Percentiles rank a stretch among this genome's conserved stretches.
These are phyloP conservation scores for Aspergillus sp. DNA, from an alignment of 2,329 filamentous ascomycete genomes.

Conservation along the genomic window DNA sequence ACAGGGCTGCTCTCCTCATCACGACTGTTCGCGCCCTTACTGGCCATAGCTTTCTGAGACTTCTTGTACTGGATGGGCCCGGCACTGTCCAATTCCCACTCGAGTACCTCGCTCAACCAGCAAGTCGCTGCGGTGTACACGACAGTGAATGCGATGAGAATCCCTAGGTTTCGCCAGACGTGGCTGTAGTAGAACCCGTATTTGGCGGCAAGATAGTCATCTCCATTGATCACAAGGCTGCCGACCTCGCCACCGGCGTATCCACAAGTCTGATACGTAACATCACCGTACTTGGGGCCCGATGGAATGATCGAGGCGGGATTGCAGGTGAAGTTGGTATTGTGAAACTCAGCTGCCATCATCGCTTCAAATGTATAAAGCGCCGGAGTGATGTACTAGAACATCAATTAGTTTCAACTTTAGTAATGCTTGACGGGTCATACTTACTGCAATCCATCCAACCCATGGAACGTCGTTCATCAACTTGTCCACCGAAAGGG, in stretches of 20 bases:
- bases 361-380: slow-evolving; percentile 55
- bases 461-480: slow-evolving; percentile 52
- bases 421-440: background rate
- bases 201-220: slow-evolving; percentile 42
- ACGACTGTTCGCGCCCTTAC: slow-evolving; percentile 4
- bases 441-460: slow-evolving; percentile 42
- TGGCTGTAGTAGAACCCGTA: slow-evolving; percentile 45
- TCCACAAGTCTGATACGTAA: slow-evolving; percentile 49
- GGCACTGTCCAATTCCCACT: slow-evolving; percentile 49
- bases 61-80: slow-evolving; percentile 59
- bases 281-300: slow-evolving; percentile 41
- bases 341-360: slow-evolving; percentile 53
- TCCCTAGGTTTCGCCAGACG: slow-evolving; percentile 62
- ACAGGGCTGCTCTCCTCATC: slow-evolving; percentile 22
- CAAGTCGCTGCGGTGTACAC: slow-evolving; percentile 61
- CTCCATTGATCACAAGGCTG: slow-evolving; percentile 41
- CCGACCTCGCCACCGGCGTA: slow-evolving; percentile 46
- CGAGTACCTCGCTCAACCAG: slow-evolving; percentile 55
- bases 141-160: slow-evolving; percentile 61
- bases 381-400: slow-evolving; percentile 38
- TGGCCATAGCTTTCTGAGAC: slow-evolving; percentile 30
- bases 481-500: slow-evolving; percentile 50
- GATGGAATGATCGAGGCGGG: slow-evolving; percentile 47
- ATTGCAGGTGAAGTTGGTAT: slow-evolving; percentile 46
- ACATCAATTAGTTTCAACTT: background rate